Base-by-base conservation (phyloP, 2,329 filamentous ascomycete species). In the Zasmidium citrigriseum region DNA sequence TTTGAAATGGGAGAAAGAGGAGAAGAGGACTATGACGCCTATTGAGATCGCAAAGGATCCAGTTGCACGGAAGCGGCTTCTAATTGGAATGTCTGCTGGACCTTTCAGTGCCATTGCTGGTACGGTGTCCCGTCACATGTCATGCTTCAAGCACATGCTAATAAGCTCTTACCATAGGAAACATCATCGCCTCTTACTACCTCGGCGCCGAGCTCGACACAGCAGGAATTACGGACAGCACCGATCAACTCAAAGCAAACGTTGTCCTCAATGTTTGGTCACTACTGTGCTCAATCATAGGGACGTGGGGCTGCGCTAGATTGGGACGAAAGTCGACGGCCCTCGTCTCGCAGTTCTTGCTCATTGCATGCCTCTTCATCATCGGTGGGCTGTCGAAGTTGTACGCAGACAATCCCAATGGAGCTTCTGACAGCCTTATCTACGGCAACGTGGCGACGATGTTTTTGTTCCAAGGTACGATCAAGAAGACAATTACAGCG, bases 401-500 rank as follows among this genome's bases (percentile, higher is more conserved):
- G 18, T 74, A 75, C 50, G 62, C 61, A 9, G 58, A 60, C 23
- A 49, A 66, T 16, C 60, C 67, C 4, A 58, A 64, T 12, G 65
- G 71, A 9, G 60, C 65, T 11, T 62, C 58, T 3, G 22, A 34
- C 1, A 63, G 62, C 52, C 34, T 65, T 16, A 69, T 77, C 4
- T 80, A 81, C 57, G 78, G 74, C 4, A 74, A 76, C 11, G 77
- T 82, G 0, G 78, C 78, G 0, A 69, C 77, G 12, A 81, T 83
- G 65, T 83, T 83, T 64, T 68, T 83, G 1, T 83, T 83, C 65
- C 78, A 81, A 16, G 34, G n/a, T n/a, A n/a, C n/a, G n/a, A n/a
- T n/a, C n/a, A n/a, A n/a, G n/a, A n/a, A n/a, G n/a, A n/a, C n/a
- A n/a, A n/a, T n/a, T n/a, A n/a, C n/a, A n/a, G n/a, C n/a, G n/a